A percentile compares a stretch with the other conserved stretches of the same genome.
Evolutionary conservation across 345 rosid genomes (phyloP).

Genomic region (Euphorbia peplus): DNA sequence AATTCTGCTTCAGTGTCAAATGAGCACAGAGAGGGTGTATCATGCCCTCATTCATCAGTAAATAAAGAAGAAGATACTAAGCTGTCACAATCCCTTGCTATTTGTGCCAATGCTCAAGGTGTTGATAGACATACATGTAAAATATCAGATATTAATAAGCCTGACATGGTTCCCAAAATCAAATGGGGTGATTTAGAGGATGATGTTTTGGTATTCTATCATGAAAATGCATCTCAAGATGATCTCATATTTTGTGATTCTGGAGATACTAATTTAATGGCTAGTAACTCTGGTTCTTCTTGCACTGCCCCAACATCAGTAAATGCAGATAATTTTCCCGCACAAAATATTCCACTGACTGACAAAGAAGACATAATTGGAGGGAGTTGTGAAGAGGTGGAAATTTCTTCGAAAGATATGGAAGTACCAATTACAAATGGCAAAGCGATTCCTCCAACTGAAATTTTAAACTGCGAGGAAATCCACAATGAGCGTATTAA

Average conservation of each 20-base stretch:
- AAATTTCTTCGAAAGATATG: conserved; percentile 22
- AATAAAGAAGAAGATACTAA: conserved; percentile 26
- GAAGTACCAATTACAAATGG: conserved; percentile 19
- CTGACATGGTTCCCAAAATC: conserved; percentile 38
- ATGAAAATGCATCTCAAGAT: conserved; percentile 29
- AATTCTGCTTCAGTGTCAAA: conserved; percentile 25
- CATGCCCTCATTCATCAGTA: conserved; percentile 19
- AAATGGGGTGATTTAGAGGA: conserved; percentile 63
- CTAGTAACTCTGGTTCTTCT: conserved; percentile 29
- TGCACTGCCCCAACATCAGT: conserved; percentile 15
- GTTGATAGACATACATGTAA: conserved; percentile 18
- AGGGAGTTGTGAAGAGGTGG: conserved; percentile 29
- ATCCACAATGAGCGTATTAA: conserved; percentile 20
- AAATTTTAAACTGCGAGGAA: conserved; percentile 30
- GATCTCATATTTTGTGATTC: conserved; percentile 37
- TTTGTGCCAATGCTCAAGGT: conserved; percentile 21
- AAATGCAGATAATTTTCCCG: conserved; percentile 18
- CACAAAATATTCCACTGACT: conserved; percentile 13
- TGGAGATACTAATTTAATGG: conserved; percentile 25
- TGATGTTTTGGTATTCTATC: conserved; percentile 32
- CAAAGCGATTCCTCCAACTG: conserved; percentile 16
- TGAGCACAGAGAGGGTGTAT: conserved; percentile 19
- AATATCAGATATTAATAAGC: conserved; percentile 20
- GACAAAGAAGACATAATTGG: conserved; percentile 25
- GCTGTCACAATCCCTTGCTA: conserved; percentile 14